Base-by-base conservation (phyloP, 2,329 filamentous ascomycete genomes). In the Phoma herbarum region DNA sequence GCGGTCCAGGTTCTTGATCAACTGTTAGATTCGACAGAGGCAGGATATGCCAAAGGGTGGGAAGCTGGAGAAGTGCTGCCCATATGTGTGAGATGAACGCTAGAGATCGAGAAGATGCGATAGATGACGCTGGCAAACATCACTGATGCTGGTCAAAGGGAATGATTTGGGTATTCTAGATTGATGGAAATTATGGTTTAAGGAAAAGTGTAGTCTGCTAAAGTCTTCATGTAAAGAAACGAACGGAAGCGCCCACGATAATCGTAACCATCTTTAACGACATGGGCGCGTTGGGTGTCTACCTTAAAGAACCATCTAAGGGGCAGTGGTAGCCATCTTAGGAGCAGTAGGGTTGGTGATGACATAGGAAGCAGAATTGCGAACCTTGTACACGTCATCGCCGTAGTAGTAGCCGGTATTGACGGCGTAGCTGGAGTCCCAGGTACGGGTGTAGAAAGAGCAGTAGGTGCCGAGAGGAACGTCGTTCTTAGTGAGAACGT, bases 401-500 rank as follows among this genome's bases (percentile, higher is more conserved):
- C 64, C 66, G 33, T 54, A 61, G 29, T 35, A 53, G 57, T 70
- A 71, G 25, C 69, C 70, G 29, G 64, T 68, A 52, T 73, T 73
- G 54, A 60, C 55, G 22, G 69, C 69, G 33, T 66, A 65, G 5
- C 10, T 20, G 5, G 18, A 0, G 25, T 49, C 58, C 66, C 67
- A 72, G 4, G 31, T 16, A 42, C 63, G 61, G 4, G 70, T 71
- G 59, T 73, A 71, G 20, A 70, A 43, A 45, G 62, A 58, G 54
- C 77, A 79, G 64, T 77, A 77, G 28, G 74, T 74, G n/a, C 75
- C 76, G 43, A 77, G 69, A 2, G 76, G 74, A 25, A 71, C 56
- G 16, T 67, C 70, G 50, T 75, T 74, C 52, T 75, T 69, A 28
- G 64, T 67, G 16, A 78, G 63, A n/a, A 79, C 69, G 51, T 79